Evolutionary conservation across 192 early-diverging fungal species (phyloP).

Genomic region (Rhizophagus sp.): DNA sequence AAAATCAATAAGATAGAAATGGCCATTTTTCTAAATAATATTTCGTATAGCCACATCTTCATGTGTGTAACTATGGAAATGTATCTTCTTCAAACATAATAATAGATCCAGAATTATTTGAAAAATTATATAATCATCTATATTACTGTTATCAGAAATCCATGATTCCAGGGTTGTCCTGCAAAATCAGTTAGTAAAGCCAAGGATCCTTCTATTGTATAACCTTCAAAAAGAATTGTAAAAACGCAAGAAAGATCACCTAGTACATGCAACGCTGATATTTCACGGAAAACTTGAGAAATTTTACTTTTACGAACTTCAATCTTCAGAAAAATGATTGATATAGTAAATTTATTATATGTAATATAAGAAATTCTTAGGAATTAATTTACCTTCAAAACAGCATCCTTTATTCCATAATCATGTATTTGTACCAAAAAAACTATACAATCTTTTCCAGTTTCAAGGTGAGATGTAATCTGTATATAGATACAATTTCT

Average conservation of each 20-base stretch:
- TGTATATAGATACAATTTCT: conserved; percentile 15
- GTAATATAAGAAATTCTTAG: conserved; percentile 14
- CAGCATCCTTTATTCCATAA: conserved; percentile 27
- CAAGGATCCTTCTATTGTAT: conserved; percentile 5
- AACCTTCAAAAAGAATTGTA: conserved; percentile 8
- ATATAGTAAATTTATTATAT: conserved; percentile 26
- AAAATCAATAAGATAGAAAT: conserved; percentile 1
- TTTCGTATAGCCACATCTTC: background rate
- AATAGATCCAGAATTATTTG: conserved; percentile 22
- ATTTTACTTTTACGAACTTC: conserved; percentile 3
- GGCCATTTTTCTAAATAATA: background rate
- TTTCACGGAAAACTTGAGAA: conserved; percentile 21
- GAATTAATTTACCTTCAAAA: conserved; percentile 33
- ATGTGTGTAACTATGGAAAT: background rate
- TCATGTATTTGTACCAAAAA: conserved; percentile 28
- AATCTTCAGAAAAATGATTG: conserved; percentile 19
- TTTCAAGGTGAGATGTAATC: conserved; percentile 25
- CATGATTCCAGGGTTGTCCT: conserved; percentile 18
- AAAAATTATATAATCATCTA: conserved; percentile 26
- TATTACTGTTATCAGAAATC: conserved; percentile 20
- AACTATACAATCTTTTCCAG: conserved; percentile 26
- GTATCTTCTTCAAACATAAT: conserved; percentile 7
- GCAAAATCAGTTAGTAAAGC: conserved; percentile 25
- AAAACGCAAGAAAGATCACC: conserved; percentile 5
- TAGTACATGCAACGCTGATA: conserved; percentile 17